Evolutionary conservation across 768 basidiomycete genomes (phyloP), one percentile per base, ranked within the genome.

Genomic region (Russula compacta): DNA sequence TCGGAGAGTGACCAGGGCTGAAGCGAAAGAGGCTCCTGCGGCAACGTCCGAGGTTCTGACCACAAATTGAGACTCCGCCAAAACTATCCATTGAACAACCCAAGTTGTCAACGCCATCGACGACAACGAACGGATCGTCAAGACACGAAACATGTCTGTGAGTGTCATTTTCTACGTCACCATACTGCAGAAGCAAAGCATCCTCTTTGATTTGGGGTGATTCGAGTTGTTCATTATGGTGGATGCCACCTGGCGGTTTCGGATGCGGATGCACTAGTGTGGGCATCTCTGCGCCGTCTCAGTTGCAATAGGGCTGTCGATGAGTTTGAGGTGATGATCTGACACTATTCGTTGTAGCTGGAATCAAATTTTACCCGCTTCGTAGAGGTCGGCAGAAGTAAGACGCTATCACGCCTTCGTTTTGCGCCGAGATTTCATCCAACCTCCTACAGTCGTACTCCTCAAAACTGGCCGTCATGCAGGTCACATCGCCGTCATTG

Each of bases 351-450:
- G 4, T 53, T 17, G 38, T 15, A 60, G 58, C 14, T 1, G 7
- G 73, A 74, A 66, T 94, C 91, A 70, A 92, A 86, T 74, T 98
- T 98, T 83, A 86, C 87, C 77, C 91, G 92, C 65, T 98, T 95
- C 77, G 95, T 98, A 72, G 90, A 99, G 84, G 93, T 98, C 73
- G 95, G 95, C 72, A 91, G 95, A 72, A 90, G 89, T 92, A 68
- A 63, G 81, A 71, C 7, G 19, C n/a, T 35, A 21, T 14, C 35
- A 12, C 8, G 9, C 19, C 8, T 24, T 40, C 3, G 17, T 21
- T 33, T 9, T 24, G 14, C 51, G 62, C 24, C 33, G 36, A 47
- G 2, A 51, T 29, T 21, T 48, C 21, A 46, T 4, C 15, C 11
- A 15, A 15, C 4, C 6, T 50, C 21, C n/a, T 38, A 0, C 65